These are phyloP conservation scores for Chlamydomonas incerta DNA, from an alignment of 139 green algal genomes.

Conservation along the genomic window DNA sequence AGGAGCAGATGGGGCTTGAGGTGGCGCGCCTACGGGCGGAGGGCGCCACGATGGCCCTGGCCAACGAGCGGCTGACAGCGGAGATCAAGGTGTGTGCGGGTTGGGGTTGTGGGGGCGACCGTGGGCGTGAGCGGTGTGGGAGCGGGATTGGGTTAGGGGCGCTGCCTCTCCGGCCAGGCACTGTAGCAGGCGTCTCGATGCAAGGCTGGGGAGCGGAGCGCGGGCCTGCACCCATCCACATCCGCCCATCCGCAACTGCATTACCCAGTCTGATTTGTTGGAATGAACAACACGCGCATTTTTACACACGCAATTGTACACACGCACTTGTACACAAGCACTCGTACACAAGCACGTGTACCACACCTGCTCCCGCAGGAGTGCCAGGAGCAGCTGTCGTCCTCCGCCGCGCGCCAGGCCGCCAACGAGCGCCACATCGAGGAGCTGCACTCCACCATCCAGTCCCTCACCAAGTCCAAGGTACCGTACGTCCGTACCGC, in stretches of 20 bases:
- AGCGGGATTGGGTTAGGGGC: too few species aligned
- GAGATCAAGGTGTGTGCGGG: slow-evolving; percentile 7
- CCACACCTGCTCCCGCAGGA: too few species aligned
- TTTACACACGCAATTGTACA: too few species aligned
- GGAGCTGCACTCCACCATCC: slow-evolving; percentile 32
- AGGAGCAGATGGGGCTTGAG: slow-evolving; percentile 22
- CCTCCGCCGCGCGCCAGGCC: slow-evolving; percentile 6
- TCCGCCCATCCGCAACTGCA: too few species aligned
- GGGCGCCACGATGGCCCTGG: background rate
- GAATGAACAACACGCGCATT: too few species aligned
- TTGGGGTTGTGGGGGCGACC: background rate
- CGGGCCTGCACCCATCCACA: too few species aligned
- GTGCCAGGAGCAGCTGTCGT: slow-evolving; percentile 8
- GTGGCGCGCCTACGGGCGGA: background rate
- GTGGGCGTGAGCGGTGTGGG: background rate
- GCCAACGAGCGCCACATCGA: slow-evolving; percentile 31
- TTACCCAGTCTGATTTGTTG: too few species aligned
- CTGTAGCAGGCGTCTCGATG: too few species aligned
- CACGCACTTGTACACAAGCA: too few species aligned
- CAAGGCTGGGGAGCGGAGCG: too few species aligned
- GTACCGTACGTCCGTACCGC: background rate
- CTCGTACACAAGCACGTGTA: too few species aligned
- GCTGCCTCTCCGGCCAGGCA: too few species aligned
- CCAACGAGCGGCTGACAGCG: slow-evolving; percentile 16
- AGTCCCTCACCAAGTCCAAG: slow-evolving; percentile 19